phyloP scores from a whole-genome alignment of 495 filamentous ascomycete genomes.

The Aspergillus homomorphus region DNA sequence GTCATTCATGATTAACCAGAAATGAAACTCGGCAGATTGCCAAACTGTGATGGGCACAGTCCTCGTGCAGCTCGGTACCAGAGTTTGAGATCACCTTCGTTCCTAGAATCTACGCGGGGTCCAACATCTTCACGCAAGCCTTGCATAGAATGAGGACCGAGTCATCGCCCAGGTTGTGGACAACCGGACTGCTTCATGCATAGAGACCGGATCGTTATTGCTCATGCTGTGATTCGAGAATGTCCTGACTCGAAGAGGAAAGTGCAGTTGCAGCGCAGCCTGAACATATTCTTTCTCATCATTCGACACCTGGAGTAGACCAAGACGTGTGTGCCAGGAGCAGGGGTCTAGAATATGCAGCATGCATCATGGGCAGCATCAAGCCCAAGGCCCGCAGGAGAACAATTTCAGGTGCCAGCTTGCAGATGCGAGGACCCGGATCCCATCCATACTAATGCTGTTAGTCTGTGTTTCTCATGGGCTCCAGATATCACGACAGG shows the following conservation, averaged over 20 bases:
- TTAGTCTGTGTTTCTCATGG: constrained; percentile 19
- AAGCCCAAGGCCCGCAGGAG: constrained; percentile 11
- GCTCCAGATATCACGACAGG: constrained; percentile 19
- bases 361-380: constrained; percentile 9
- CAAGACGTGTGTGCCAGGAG: neutral
- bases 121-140: neutral
- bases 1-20: constrained; percentile 22
- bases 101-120: neutral
- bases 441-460: constrained; percentile 18
- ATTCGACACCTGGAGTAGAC: neutral
- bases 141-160: neutral
- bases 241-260: neutral
- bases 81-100: neutral
- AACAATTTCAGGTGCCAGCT: constrained; percentile 22
- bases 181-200: neutral
- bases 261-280: neutral
- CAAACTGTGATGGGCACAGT: constrained; percentile 15
- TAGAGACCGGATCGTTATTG: neutral
- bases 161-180: neutral
- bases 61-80: constrained; percentile 15
- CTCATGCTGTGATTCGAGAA: neutral
- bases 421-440: constrained; percentile 34
- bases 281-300: neutral
- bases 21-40: constrained; percentile 4
- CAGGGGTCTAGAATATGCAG: neutral